phyloP scores from a whole-genome alignment of 2,329 filamentous ascomycete species.

The Thielaviopsis punctulata region DNA sequence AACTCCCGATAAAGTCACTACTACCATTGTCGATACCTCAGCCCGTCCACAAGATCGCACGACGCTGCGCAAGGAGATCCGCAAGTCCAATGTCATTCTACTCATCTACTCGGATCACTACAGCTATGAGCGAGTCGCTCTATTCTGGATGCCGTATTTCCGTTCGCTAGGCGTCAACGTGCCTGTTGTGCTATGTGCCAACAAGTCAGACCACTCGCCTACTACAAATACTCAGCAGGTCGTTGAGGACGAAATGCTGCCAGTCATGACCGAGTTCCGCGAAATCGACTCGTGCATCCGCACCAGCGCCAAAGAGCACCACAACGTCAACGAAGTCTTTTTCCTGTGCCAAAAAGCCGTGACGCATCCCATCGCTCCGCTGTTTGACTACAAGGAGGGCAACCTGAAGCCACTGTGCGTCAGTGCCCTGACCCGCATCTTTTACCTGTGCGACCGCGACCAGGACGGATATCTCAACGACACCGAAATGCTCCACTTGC shows the following conservation, averaged over 20 bases:
- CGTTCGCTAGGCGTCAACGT: constrained; percentile 96
- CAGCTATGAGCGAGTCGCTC: constrained; percentile 89
- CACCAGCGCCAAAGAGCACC: constrained; percentile 78
- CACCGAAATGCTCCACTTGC: constrained; percentile 78
- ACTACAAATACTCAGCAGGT: constrained; percentile 67
- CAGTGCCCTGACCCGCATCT: constrained; percentile 73
- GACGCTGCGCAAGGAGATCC: constrained; percentile 79
- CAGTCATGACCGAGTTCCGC: constrained; percentile 95
- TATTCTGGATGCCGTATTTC: constrained; percentile 99
- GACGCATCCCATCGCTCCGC: constrained; percentile 85
- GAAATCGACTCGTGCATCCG: constrained; percentile 97
- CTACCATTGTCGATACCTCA: constrained; percentile 93
- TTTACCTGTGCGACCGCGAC: constrained; percentile 92
- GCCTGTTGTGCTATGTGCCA: constrained; percentile 88
- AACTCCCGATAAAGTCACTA: constrained; percentile 91
- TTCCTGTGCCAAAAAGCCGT: constrained; percentile 97
- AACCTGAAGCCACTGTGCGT: constrained; percentile 77
- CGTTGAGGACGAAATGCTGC: constrained; percentile 92
- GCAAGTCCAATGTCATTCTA: constrained; percentile 91
- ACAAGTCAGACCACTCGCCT: constrained; percentile 79
- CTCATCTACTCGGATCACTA: constrained; percentile 97
- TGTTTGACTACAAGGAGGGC: constrained; percentile 91
- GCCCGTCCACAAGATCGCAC: constrained; percentile 85
- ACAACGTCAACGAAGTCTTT: constrained; percentile 91
- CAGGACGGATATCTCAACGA: constrained; percentile 88